phyloP scores from a whole-genome alignment of 257 asterid genomes.

The Solanum raphanifolium region DNA sequence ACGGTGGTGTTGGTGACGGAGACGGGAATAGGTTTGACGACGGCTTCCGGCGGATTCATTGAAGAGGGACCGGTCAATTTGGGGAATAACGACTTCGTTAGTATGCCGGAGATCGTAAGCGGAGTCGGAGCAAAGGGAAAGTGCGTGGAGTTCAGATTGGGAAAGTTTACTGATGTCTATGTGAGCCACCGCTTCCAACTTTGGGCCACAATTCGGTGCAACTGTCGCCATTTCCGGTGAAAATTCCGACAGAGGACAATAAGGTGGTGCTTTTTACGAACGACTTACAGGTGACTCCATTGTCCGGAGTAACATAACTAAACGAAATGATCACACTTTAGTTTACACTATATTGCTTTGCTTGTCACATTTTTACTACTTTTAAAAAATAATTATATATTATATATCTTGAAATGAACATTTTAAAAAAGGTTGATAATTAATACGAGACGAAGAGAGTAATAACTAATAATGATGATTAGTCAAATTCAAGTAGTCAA shows the following conservation, averaged over 20 bases:
- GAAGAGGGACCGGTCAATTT: constrained; percentile 63
- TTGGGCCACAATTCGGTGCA: constrained; percentile 26
- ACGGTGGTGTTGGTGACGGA: constrained; percentile 49
- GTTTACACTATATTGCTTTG: not conserved
- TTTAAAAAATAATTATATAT: too few relatives aligned
- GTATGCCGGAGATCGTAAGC: constrained; percentile 33
- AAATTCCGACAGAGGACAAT: not conserved
- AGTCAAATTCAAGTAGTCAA: not conserved
- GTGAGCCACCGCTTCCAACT: constrained; percentile 32
- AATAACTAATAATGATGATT: not conserved
- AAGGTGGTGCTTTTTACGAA: not conserved
- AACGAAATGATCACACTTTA: not conserved
- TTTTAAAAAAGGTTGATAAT: not conserved
- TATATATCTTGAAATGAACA: not conserved
- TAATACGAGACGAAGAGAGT: not conserved
- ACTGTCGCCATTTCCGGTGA: constrained; percentile 31
- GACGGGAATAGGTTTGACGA: constrained; percentile 74
- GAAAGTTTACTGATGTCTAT: constrained; percentile 48
- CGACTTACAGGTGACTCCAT: not conserved
- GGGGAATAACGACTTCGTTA: constrained; percentile 54
- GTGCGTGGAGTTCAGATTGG: constrained; percentile 76
- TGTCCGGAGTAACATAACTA: too few relatives aligned
- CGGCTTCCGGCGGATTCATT: constrained; percentile 90
- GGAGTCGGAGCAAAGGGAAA: constrained; percentile 50
- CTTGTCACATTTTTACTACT: not conserved